Base-by-base conservation (phyloP, 345 rosid species). In the Pistacia vera region DNA sequence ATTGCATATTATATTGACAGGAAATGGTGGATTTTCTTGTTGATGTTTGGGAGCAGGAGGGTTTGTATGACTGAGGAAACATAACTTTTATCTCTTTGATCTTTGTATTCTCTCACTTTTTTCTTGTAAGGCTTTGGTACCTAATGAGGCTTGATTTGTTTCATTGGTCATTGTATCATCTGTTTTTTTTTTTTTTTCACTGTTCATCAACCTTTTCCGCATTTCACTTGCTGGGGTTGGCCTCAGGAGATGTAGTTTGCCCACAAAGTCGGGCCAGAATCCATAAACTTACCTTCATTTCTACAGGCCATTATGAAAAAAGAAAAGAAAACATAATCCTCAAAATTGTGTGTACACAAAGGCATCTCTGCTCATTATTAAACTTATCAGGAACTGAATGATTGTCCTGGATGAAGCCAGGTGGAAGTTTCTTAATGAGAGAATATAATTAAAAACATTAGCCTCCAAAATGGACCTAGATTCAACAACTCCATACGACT, bases 11-110 rank as follows among this genome's bases (percentile, higher is more conserved):
- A 51, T 28, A 25, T 12, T 63, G 80, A 61, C 86, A 90, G 94
- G 91, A 88, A 82, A 90, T 88, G 92, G 88, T 90, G 70, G 88
- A 88, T 79, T 85, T 87, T 82, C 84, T 88, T 3, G 94, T 87
- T 22, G 90, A 84, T 75, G 83, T 83, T 36, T 88, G 94, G 94
- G 88, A 88, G 66, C 87, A 87, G 77, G 91, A 88, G 41, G 88
- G 91, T 59, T 78, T 82, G 70, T 86, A 88, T 72, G 84, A 81
- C 71, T 85, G 80, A 90, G 54, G 59, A 60, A 41, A 63, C 76
- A 22, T 35, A 35, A 33, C 48, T 36, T 36, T 25, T 63, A 51
- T 49, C 6, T 51, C 33, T 11, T 18, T 6, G n/a, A 38, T 64
- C 49, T 20, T 63, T 3, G 20, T 38, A 0, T 25, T 73, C 12